Evolutionary conservation across 73 alveolate genomes (phyloP), one percentile per base, ranked within the genome.

Genomic region (Breviolum minutum): DNA sequence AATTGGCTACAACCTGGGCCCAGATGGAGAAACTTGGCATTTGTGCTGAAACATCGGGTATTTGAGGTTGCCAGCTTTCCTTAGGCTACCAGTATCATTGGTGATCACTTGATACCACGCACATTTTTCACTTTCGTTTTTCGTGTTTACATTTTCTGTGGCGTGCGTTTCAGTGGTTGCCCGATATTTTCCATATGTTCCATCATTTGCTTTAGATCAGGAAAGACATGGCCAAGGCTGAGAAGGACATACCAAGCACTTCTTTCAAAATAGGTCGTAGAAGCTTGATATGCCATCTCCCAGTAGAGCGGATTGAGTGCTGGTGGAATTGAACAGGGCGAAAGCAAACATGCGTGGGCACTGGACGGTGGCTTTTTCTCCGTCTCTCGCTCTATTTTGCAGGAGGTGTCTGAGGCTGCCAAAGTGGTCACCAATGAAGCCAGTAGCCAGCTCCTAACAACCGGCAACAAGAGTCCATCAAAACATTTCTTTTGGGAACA

Each of bases 201-300:
- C 89, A 14, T 9, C 69, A 69, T 17, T 81, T 27, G 63, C 19
- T 77, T n/a, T 10, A 24, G 60, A 8, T 83, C 92, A 92, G 98
- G 98, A 92, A 92, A 92, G 98, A 92, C 90, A 73, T 92, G 24
- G 66, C 68, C 81, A 92, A 92, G 79, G 98, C 98, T 7, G 98
- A 92, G 90, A 92, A 92, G 98, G 98, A 80, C 92, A 16, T 20
- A 40, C 3, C 54, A 40, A 40, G 54, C 54, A 40, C 54, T 40
- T 40, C 54, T 40, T 40, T 40, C 54, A 40, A 40, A 40, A 40
- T 3, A 40, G 54, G 54, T 40, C 54, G 54, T 40, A 40, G 5
- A 40, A 40, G 54, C 54, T 40, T 40, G 54, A 40, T 3, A 40
- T 40, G 54, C 54, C 54, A 40, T 40, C 54, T 40, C 54, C 54